Percentiles rank a stretch among this genome's conserved stretches.
These are phyloP conservation scores for Termitomyces sp. DNA, from an alignment of 768 basidiomycete genomes.

Conservation along the genomic window DNA sequence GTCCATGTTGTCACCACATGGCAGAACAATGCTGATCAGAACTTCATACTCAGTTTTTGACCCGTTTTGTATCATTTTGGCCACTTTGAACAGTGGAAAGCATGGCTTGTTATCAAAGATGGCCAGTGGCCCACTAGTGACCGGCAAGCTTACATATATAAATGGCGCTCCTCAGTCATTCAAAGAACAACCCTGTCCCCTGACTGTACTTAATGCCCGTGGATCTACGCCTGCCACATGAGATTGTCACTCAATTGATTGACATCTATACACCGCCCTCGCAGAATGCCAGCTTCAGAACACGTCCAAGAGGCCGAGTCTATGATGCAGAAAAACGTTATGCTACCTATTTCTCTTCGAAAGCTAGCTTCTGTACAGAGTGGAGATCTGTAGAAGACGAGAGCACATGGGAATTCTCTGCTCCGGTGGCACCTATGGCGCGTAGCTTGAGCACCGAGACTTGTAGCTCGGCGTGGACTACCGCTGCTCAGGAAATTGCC, in stretches of 20 bases:
- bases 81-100: slow-evolving; percentile 3
- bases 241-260: slow-evolving; percentile 9
- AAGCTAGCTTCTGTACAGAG: slow-evolving; percentile 18
- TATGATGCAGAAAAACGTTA: slow-evolving; percentile 27
- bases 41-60: neutral
- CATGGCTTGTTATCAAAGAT: neutral
- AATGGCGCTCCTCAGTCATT: too few relatives aligned
- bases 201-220: slow-evolving; percentile 7
- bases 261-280: neutral
- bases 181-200: neutral
- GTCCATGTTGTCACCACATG: neutral
- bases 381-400: slow-evolving; percentile 22
- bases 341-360: slow-evolving; percentile 30
- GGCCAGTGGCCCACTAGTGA: slow-evolving; percentile 1
- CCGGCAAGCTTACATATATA: neutral
- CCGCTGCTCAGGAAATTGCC: slow-evolving; percentile 38
- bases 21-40: slow-evolving; percentile 9
- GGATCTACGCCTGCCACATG: slow-evolving; percentile 15
- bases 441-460: slow-evolving; percentile 21
- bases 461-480: slow-evolving; percentile 22
- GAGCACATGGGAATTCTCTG: slow-evolving; percentile 36
- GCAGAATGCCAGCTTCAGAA: neutral
- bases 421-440: slow-evolving; percentile 21
- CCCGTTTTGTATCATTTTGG: neutral
- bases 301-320: slow-evolving; percentile 2